Evolutionary conservation across 495 filamentous ascomycete species (phyloP), one percentile per base, ranked within the genome.

Genomic region (Friedmanniomyces endolithicus): DNA sequence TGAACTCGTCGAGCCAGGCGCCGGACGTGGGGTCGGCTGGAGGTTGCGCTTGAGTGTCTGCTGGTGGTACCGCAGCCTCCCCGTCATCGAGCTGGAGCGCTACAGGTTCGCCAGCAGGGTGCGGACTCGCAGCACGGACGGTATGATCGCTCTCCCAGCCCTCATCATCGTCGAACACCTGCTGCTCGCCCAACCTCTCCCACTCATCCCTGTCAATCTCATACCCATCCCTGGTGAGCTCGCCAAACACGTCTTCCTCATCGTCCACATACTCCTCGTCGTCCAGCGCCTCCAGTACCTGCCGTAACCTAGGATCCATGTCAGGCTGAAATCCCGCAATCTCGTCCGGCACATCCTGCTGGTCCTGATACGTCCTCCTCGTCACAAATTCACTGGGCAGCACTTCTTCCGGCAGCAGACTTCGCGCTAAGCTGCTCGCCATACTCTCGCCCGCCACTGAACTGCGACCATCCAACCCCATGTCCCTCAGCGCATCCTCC

Each of bases 111-210:
- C 20, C 19, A 11, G 35, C 12, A 17, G 54, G 48, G 9, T 50
- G 49, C 19, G 50, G 53, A 33, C 34, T 53, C 7, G 40, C 68
- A 14, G 77, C 73, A 64, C 90, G 95, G 48, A 88, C 88, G 0
- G 94, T 99, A 57, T 81, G 83, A 66, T 99, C 94, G 1, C 87
- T 90, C 65, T 95, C 88, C 90, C 90, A 99, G 2, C 90, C 92
- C 0, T 76, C 74, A 49, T 82, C 83, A n/a, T 72, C 70, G 57
- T 80, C 74, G 11, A 61, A 50, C 16, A 53, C 22, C 53, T 84
- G 78, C 66, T 62, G 61, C 56, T 64, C 63, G 29, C 63, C 50
- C 35, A 56, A 25, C 19, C 41, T 19, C 45, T 71, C 64, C 67
- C 85, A 89, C 40, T 85, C 83, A 25, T 75, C 73, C 35, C 74